A percentile compares a stretch with the other conserved stretches of the same genome.
phyloP scores from a whole-genome alignment of 1,284 basidiomycete genomes.

The Apiotrichum sp. region DNA sequence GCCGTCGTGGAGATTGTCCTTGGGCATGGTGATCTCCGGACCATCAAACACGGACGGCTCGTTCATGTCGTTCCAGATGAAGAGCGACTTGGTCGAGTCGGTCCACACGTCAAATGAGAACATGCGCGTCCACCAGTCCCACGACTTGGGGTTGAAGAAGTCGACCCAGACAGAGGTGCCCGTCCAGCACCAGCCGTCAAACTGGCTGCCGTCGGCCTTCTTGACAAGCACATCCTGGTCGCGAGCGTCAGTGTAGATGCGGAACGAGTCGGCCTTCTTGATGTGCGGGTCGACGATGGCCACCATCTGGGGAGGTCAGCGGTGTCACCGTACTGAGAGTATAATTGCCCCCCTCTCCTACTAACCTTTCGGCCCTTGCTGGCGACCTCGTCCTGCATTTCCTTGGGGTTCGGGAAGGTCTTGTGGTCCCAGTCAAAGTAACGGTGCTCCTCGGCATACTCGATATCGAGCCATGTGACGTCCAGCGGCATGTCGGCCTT shows the following conservation, averaged over 20 bases:
- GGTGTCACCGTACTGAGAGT: neutral
- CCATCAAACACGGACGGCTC: conserved; percentile 99
- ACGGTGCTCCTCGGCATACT: conserved; percentile 88
- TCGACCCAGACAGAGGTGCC: conserved; percentile 95
- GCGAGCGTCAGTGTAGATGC: conserved; percentile 77
- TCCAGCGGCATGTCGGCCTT: conserved; percentile 92
- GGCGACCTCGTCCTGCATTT: conserved; percentile 86
- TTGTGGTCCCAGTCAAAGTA: conserved; percentile 97
- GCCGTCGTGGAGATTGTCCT: conserved; percentile 85
- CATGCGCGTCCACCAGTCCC: conserved; percentile 84
- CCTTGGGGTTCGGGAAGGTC: conserved; percentile 85
- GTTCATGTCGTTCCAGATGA: conserved; percentile 99
- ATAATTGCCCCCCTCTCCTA: neutral
- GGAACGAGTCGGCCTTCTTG: conserved; percentile 74
- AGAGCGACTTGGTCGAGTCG: conserved; percentile 63
- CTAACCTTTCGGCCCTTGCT: conserved; percentile 75
- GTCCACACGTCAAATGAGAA: conserved; percentile 61
- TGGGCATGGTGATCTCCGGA: conserved; percentile 95
- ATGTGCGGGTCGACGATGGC: conserved; percentile 96
- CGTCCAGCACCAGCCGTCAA: conserved; percentile 98
- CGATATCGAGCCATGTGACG: conserved; percentile 98
- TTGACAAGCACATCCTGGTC: conserved; percentile 79
- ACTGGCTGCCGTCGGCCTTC: conserved; percentile 71
- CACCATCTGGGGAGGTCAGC: conserved; percentile 63
- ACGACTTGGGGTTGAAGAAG: conserved; percentile 85